A percentile compares a stretch with the other conserved stretches of the same genome.
These are phyloP conservation scores for Funneliformis caledonium DNA, from an alignment of 371 early-diverging fungal species.

Conservation along the genomic window DNA sequence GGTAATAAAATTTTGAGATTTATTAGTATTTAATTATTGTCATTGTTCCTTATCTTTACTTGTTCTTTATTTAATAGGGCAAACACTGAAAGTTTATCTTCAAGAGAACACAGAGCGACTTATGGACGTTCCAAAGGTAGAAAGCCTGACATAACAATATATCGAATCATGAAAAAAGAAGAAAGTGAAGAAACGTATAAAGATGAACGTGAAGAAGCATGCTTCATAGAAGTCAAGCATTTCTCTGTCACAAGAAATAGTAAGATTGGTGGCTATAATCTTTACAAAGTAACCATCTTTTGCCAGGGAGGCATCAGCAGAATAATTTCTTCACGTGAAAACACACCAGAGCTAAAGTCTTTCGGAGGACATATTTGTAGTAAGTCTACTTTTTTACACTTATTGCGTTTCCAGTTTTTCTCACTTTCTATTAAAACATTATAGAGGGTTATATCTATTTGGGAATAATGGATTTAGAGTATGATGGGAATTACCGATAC, in stretches of 20 bases:
- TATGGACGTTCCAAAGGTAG: neutral
- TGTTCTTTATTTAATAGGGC: slow-evolving; percentile 2
- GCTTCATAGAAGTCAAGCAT: slow-evolving; percentile 3
- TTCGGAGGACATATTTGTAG: slow-evolving; percentile 27
- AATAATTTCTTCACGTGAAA: slow-evolving; percentile 5
- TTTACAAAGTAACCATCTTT: slow-evolving; percentile 17
- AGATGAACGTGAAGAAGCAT: neutral
- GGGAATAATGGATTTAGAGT: slow-evolving; percentile 7
- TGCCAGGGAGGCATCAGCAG: slow-evolving; percentile 6
- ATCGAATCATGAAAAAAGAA: neutral
- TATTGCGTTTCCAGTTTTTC: neutral
- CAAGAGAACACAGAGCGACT: neutral
- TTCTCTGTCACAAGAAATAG: slow-evolving; percentile 1
- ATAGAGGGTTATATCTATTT: slow-evolving; percentile 29
- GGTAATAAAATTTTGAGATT: slow-evolving; percentile 12
- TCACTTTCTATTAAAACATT: slow-evolving; percentile 14
- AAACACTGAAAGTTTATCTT: slow-evolving; percentile 6
- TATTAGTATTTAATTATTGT: neutral
- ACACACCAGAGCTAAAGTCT: neutral
- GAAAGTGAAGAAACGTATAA: too few relatives aligned
- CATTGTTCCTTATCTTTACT: neutral
- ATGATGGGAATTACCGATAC: neutral
- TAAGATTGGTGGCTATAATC: slow-evolving; percentile 6
- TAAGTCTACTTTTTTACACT: slow-evolving; percentile 14
- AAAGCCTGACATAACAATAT: slow-evolving; percentile 6